Evolutionary conservation across 495 filamentous ascomycete genomes (phyloP).

Genomic region (Friedmanniomyces simplex): DNA sequence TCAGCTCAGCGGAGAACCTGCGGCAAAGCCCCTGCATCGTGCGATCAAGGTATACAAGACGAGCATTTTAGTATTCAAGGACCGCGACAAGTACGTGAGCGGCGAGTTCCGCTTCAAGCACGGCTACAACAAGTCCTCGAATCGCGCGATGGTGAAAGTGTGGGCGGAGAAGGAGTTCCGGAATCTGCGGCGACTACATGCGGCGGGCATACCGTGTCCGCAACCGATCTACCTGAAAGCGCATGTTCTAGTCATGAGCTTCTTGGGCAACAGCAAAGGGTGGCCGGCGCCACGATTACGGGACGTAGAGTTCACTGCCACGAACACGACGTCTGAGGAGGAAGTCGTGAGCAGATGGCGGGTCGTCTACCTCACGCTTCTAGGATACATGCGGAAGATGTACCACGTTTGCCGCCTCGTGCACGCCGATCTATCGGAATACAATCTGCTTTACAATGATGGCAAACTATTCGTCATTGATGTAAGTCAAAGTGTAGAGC

Average conservation of each 20-base stretch:
- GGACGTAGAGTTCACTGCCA: constrained; percentile 46
- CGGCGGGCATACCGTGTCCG: constrained; percentile 78
- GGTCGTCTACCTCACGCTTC: constrained; percentile 65
- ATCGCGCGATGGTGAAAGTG: constrained; percentile 88
- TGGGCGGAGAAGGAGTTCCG: constrained; percentile 99
- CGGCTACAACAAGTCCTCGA: constrained; percentile 85
- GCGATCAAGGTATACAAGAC: constrained; percentile 99
- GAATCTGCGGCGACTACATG: constrained; percentile 73
- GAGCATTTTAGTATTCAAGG: constrained; percentile 90
- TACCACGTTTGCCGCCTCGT: constrained; percentile 85
- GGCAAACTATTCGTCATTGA: constrained; percentile 84
- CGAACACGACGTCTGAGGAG: constrained; percentile 32
- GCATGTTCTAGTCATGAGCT: constrained; percentile 88
- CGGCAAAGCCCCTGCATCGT: constrained; percentile 45
- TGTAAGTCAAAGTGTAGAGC: constrained; percentile 92
- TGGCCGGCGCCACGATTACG: constrained; percentile 74
- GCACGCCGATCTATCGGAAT: constrained; percentile 93
- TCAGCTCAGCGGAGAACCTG: constrained; percentile 16
- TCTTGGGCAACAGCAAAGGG: constrained; percentile 79
- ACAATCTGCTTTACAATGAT: constrained; percentile 88
- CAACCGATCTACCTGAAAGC: constrained; percentile 78
- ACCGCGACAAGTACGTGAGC: constrained; percentile 85
- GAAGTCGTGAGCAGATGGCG: constrained; percentile 57
- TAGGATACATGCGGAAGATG: constrained; percentile 82
- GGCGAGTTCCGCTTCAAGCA: constrained; percentile 77